phyloP scores from a whole-genome alignment of 2,329 filamentous ascomycete species.

The Ramularia endophylla region DNA sequence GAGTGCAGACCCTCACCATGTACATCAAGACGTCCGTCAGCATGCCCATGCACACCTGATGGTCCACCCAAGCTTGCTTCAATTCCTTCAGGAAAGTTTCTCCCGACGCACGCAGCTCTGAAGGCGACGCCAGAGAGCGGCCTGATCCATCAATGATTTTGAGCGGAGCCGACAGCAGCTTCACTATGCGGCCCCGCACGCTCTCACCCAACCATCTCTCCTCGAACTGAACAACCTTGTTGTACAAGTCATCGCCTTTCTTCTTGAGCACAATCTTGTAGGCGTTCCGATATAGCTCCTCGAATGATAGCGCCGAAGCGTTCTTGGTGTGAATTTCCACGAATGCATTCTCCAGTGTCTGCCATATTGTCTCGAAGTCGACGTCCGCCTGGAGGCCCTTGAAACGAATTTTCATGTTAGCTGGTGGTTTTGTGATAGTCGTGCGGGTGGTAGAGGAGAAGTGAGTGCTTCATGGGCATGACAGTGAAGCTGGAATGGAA shows the following conservation, averaged over 20 bases:
- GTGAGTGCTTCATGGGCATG: constrained; percentile 32
- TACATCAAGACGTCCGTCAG: constrained; percentile 91
- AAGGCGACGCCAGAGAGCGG: constrained; percentile 52
- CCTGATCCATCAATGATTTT: constrained; percentile 42
- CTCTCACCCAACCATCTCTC: constrained; percentile 69
- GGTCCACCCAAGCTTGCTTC: constrained; percentile 76
- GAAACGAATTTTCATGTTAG: constrained; percentile 2
- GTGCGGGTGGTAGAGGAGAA: constrained; percentile 11
- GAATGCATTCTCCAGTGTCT: constrained; percentile 67
- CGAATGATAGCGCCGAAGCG: constrained; percentile 83
- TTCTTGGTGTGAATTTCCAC: constrained; percentile 88
- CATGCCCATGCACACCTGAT: constrained; percentile 94
- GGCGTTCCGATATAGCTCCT: constrained; percentile 86
- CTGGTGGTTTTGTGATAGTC: neutral
- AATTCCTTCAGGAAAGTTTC: constrained; percentile 76
- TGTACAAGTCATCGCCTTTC: constrained; percentile 75
- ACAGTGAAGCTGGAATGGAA: constrained; percentile 1
- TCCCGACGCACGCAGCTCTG: constrained; percentile 72
- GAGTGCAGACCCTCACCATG: constrained; percentile 51
- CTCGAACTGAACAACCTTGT: constrained; percentile 74
- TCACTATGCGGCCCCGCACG: constrained; percentile 65
- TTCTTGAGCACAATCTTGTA: constrained; percentile 93
- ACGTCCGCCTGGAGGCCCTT: constrained; percentile 58
- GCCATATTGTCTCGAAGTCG: constrained; percentile 85
- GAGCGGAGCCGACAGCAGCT: constrained; percentile 65